Evolutionary conservation across 2,329 filamentous ascomycete genomes (phyloP), one percentile per base, ranked within the genome.

Genomic region (Alternaria infectoria): DNA sequence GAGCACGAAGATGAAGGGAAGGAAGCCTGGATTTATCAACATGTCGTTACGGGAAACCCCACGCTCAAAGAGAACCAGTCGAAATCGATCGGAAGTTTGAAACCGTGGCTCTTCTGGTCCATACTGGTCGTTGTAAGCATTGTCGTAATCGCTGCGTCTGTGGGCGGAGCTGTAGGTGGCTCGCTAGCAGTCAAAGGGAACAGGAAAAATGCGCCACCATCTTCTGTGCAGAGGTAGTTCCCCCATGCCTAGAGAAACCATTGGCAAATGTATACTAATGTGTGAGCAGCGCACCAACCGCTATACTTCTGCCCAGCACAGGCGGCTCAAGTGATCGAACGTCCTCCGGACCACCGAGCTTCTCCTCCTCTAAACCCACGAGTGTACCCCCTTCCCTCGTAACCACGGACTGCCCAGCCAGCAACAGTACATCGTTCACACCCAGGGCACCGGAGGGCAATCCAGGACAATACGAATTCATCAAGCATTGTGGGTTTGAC

Each of bases 11-110:
- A 30, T 50, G 47, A 30, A 19, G 26, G 47, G n/a, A 50, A 30
- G 26, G 26, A 50, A 50, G 47, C 47, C 47, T 50, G 26, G 26
- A 3, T 49, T 25, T n/a, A n/a, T 21, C 19, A 54, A 40, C 30
- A 21, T 30, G 19, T 25, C 19, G 30, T 25, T 19, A 5, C 19
- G 11, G 11, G 32, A n/a, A 36, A 25, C 19, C 12, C 50, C 15
- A 40, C 8, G 17, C 19, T 40, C 26, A 5, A 26, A 21, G 26
- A n/a, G 28, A 15, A 57, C 13, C 19, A 45, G 10, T 23, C 26
- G 26, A 25, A 57, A 75, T 43, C 75, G 13, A 11, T 54, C 11
- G 57, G 46, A 50, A 15, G 47, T 71, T 52, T 54, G 13, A 52
- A 32, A 21, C 36, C 32, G 25, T 46, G 36, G 47, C 30, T 55